Conservation (phyloP, 495 filamentous ascomycete genomes). For the Talaromyces adpressus region DNA sequence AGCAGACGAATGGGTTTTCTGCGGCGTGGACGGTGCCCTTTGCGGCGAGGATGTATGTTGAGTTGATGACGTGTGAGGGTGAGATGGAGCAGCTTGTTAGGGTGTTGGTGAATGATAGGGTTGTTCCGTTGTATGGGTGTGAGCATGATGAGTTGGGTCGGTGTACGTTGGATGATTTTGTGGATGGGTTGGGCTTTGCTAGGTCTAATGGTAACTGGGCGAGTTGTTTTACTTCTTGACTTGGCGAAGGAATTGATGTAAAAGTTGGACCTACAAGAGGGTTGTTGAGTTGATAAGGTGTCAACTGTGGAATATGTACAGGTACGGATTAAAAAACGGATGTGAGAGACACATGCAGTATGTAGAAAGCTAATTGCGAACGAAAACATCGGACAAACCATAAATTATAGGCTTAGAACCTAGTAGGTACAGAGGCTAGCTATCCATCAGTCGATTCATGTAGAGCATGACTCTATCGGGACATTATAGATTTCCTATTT, state of each 20-base stretch:
- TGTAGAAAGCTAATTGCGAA: no score
- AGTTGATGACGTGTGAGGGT: conserved; percentile 58
- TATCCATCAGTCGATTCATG: no score
- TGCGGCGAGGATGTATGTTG: conserved; percentile 57
- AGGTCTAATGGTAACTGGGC: conserved; percentile 56
- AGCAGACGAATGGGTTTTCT: conserved; percentile 42
- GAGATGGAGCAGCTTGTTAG: conserved; percentile 47
- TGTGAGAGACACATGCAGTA: no score
- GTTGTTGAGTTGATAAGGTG: no score
- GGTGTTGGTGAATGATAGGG: conserved; percentile 62
- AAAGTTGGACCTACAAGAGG: no score
- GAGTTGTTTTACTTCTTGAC: conserved; percentile 39
- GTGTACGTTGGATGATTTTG: conserved; percentile 51
- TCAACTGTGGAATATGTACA: no score
- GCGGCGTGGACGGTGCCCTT: conserved; percentile 64
- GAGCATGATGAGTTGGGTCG: conserved; percentile 50
- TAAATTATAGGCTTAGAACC: no score
- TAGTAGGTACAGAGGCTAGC: no score
- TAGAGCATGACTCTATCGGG: neutral
- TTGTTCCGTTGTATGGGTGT: conserved; percentile 54
- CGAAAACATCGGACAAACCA: no score
- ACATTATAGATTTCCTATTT: neutral
- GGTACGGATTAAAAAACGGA: no score
- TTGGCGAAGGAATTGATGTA: no score
- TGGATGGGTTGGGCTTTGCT: conserved; percentile 59